Evolutionary conservation across 2,329 filamentous ascomycete species (phyloP).

Genomic region (Sporothrix humicola): DNA sequence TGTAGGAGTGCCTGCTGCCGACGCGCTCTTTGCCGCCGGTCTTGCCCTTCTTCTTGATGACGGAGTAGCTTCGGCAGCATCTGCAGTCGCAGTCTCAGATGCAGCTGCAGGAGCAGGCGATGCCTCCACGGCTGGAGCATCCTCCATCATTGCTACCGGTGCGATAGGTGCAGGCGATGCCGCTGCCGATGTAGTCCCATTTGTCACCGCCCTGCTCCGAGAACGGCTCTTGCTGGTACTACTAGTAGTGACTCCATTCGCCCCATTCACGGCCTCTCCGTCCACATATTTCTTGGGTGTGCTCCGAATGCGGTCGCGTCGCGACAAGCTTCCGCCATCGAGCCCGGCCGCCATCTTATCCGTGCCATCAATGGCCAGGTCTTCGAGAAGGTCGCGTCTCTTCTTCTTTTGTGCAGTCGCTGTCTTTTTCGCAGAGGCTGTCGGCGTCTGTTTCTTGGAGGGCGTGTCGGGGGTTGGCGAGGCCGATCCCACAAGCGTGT

Average conservation of each 20-base stretch:
- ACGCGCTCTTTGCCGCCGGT: background rate
- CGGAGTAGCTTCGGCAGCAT: no score
- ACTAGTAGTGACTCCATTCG: background rate
- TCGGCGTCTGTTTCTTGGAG: conserved; percentile 29
- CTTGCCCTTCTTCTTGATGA: conserved; percentile 12
- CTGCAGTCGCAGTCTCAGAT: background rate
- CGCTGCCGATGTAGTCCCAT: background rate
- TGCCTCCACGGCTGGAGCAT: background rate
- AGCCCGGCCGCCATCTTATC: conserved; percentile 57
- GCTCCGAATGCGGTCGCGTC: conserved; percentile 43
- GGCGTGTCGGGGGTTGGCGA: conserved; percentile 35
- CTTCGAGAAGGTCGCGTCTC: conserved; percentile 34
- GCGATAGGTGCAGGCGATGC: background rate
- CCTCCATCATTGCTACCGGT: background rate
- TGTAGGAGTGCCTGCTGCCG: background rate
- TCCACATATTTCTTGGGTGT: conserved; percentile 35
- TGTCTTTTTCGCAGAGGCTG: background rate
- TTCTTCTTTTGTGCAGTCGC: conserved; percentile 29
- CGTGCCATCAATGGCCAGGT: conserved; percentile 37
- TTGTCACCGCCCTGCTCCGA: conserved; percentile 12
- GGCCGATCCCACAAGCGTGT: conserved; percentile 33
- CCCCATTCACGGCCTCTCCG: no score
- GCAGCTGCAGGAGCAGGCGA: background rate
- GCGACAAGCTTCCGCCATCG: conserved; percentile 55
- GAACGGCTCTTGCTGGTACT: conserved; percentile 10